A percentile compares a stretch with the other conserved stretches of the same genome.
These are phyloP conservation scores for Populus ilicifolia DNA, from an alignment of 345 rosid genomes.

Conservation along the genomic window DNA sequence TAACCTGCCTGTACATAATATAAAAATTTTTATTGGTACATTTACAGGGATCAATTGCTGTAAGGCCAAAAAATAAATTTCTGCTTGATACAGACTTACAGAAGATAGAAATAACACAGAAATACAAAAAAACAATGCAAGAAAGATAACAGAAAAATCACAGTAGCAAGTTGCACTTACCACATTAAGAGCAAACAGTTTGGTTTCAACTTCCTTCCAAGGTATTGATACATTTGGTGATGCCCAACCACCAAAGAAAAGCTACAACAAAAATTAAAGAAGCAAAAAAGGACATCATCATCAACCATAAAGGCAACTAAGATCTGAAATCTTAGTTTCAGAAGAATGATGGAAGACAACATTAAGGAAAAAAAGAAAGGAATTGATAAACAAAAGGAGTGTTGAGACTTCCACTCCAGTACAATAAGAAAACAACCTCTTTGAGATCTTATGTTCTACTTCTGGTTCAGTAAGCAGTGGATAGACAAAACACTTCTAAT, in stretches of 20 bases:
- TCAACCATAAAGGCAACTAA: background rate
- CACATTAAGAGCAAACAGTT: conserved; percentile 77
- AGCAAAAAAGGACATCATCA: conserved; percentile 5
- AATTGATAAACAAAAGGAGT: too few species aligned
- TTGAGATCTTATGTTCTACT: too few species aligned
- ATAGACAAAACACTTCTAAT: too few species aligned
- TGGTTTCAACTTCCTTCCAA: conserved; percentile 83
- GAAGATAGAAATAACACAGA: background rate
- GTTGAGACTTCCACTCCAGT: too few species aligned
- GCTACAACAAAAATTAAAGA: conserved; percentile 35
- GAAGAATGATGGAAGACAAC: background rate
- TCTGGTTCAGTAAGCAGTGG: too few species aligned
- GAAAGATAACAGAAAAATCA: background rate
- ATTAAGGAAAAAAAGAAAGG: background rate
- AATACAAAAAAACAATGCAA: background rate
- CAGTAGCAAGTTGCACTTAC: conserved; percentile 34
- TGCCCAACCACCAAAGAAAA: conserved; percentile 61
- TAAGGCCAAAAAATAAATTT: too few species aligned
- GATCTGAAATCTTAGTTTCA: background rate
- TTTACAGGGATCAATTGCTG: too few species aligned
- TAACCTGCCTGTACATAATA: too few species aligned
- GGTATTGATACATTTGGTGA: conserved; percentile 52
- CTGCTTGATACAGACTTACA: background rate
- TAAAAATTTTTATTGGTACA: too few species aligned
- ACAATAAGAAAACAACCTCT: too few species aligned